phyloP scores from a whole-genome alignment of 805 yeast species.

The Torulaspora maleeae region DNA sequence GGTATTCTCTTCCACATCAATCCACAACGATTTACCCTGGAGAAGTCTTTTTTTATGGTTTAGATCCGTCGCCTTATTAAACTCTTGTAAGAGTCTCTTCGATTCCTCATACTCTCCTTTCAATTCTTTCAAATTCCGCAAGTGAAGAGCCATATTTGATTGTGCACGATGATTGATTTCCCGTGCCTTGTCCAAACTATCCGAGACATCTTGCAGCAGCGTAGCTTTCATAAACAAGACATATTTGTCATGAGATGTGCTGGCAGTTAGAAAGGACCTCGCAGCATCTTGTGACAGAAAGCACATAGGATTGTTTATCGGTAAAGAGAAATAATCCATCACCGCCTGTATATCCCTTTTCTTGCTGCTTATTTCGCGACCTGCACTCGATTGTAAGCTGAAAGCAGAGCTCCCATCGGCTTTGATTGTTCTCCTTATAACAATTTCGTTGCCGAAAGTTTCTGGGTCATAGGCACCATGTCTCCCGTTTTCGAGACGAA shows the following conservation, averaged over 20 bases:
- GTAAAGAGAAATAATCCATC: conserved; percentile 64
- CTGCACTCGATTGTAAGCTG: conserved; percentile 47
- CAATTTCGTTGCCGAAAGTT: conserved; percentile 62
- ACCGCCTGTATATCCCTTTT: conserved; percentile 64
- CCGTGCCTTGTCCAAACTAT: conserved; percentile 45
- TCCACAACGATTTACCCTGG: conserved; percentile 49
- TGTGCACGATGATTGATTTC: conserved; percentile 37
- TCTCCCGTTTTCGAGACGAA: conserved; percentile 62
- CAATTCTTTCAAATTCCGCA: conserved; percentile 38
- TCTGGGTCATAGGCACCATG: conserved; percentile 60
- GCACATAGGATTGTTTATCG: conserved; percentile 86
- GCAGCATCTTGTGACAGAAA: conserved; percentile 93
- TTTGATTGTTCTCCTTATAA: conserved; percentile 61
- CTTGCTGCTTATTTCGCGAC: conserved; percentile 53
- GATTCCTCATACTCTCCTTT: conserved; percentile 43
- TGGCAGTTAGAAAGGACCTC: conserved; percentile 75
- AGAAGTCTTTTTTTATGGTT: conserved; percentile 38
- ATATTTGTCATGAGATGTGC: conserved; percentile 69
- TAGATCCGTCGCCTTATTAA: conserved; percentile 41
- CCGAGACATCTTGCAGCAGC: conserved; percentile 59
- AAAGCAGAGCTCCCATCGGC: conserved; percentile 51
- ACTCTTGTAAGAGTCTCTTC: conserved; percentile 37
- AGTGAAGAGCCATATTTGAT: conserved; percentile 38
- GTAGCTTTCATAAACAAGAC: conserved; percentile 78
- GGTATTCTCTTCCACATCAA: conserved; percentile 34